Conservation (phyloP, 1,139 yeast species). For the Arxiozyma telluris region DNA sequence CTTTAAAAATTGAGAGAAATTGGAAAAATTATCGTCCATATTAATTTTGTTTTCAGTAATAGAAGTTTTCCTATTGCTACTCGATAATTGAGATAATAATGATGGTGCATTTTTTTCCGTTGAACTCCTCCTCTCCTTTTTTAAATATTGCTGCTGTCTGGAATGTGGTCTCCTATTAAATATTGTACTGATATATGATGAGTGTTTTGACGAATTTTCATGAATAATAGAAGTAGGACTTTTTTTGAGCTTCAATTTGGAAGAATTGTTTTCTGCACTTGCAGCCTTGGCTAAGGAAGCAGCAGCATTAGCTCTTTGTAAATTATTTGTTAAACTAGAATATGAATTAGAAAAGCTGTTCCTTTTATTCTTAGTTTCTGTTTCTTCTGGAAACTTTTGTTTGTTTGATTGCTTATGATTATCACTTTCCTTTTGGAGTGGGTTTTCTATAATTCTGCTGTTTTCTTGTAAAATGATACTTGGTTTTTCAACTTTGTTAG, state of each 20-base stretch:
- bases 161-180: constrained; percentile 2
- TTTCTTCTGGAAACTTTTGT: neutral
- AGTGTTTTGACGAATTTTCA: neutral
- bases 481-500: neutral
- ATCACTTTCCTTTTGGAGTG: neutral
- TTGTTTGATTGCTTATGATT: neutral
- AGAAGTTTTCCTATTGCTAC: constrained; percentile 2
- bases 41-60: constrained; percentile 4
- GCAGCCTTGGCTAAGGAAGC: constrained; percentile 7
- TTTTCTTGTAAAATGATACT: neutral
- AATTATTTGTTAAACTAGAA: constrained; percentile 26
- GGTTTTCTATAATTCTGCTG: neutral
- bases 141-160: neutral
- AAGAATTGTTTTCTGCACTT: neutral
- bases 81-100: constrained; percentile 3
- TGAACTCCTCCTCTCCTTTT: neutral
- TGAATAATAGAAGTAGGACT: neutral
- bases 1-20: constrained; percentile 33
- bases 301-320: constrained; percentile 15
- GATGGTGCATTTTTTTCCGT: neutral
- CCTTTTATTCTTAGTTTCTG: neutral
- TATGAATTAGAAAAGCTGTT: constrained; percentile 24
- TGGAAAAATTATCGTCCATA: constrained; percentile 21
- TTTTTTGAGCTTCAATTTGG: neutral
- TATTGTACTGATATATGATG: constrained; percentile 3